Conservation (phyloP, 305 asterid species). For the Fraxinus floribunda region DNA sequence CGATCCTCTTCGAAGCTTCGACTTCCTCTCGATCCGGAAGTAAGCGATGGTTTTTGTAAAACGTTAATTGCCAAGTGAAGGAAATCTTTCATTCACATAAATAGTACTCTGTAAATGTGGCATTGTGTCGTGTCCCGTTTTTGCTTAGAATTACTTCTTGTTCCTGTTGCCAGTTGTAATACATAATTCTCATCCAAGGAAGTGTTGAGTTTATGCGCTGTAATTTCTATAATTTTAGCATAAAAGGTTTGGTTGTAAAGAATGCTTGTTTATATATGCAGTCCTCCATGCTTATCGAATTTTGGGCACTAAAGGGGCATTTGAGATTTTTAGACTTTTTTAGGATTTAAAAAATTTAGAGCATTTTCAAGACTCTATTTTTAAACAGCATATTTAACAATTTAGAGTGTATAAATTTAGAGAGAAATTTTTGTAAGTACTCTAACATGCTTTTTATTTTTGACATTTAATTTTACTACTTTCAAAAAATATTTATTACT, state of each 20-base stretch:
- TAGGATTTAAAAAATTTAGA: background rate
- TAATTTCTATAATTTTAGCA: background rate
- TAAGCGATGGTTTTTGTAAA: constrained; percentile 33
- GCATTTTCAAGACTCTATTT: background rate
- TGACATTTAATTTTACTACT: too few species aligned
- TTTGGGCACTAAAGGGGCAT: background rate
- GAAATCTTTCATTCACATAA: constrained; percentile 13
- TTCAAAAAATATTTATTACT: too few species aligned
- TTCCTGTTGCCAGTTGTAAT: constrained; percentile 31
- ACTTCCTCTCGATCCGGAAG: constrained; percentile 90
- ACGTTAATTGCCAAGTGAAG: constrained; percentile 29
- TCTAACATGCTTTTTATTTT: too few species aligned
- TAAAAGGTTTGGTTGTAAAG: background rate
- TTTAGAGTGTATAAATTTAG: background rate
- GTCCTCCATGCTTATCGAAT: background rate
- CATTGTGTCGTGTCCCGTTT: constrained; percentile 37
- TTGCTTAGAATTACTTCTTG: constrained; percentile 29
- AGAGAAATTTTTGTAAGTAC: background rate
- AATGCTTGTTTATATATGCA: background rate
- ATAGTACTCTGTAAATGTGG: constrained; percentile 41
- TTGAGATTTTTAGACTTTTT: background rate
- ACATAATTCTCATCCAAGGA: background rate
- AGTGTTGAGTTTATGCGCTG: background rate
- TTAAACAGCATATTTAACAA: background rate
- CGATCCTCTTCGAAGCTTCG: constrained; percentile 94